Percentiles rank a stretch among this genome's conserved stretches.
Evolutionary conservation across 352 stramenopile species (phyloP).

Genomic region (Thraustotheca clavata): DNA sequence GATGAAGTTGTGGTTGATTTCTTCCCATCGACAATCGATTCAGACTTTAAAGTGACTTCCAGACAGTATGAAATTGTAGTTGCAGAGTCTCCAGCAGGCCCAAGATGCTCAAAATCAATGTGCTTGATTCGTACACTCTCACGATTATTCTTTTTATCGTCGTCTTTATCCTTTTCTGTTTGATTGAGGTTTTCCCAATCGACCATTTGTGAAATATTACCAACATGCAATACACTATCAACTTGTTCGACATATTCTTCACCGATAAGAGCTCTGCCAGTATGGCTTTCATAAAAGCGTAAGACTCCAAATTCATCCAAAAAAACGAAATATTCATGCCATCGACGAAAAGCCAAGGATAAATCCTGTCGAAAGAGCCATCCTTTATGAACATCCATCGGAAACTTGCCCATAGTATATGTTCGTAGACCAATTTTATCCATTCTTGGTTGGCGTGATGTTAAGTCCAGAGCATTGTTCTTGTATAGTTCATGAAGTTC

Average conservation of each 20-base stretch:
- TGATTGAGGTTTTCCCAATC: conserved; percentile 5
- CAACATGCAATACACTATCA: conserved; percentile 5
- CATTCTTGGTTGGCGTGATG: neutral
- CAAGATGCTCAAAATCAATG: neutral
- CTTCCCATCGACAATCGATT: neutral
- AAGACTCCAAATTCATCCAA: conserved; percentile 60
- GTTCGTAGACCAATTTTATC: conserved; percentile 6
- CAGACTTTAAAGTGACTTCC: conserved; percentile 10
- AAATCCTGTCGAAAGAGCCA: conserved; percentile 81
- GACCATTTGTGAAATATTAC: conserved; percentile 11
- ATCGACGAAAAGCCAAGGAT: conserved; percentile 73
- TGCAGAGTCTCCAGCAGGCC: neutral
- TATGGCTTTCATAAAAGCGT: conserved; percentile 20
- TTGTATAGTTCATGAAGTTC: neutral
- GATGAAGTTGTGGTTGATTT: neutral
- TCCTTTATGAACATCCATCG: conserved; percentile 60
- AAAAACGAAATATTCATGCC: conserved; percentile 75
- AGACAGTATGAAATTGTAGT: conserved; percentile 15
- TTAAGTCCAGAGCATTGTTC: neutral
- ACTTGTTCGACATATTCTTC: conserved; percentile 15
- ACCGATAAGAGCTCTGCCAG: conserved; percentile 7
- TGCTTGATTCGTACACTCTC: neutral
- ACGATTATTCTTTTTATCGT: too few relatives aligned
- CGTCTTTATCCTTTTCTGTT: neutral
- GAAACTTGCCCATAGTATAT: conserved; percentile 28